Percentiles rank a stretch among this genome's conserved stretches.
Conservation (phyloP, 768 basidiomycete species). For the Dacryopinax primogenitus region DNA sequence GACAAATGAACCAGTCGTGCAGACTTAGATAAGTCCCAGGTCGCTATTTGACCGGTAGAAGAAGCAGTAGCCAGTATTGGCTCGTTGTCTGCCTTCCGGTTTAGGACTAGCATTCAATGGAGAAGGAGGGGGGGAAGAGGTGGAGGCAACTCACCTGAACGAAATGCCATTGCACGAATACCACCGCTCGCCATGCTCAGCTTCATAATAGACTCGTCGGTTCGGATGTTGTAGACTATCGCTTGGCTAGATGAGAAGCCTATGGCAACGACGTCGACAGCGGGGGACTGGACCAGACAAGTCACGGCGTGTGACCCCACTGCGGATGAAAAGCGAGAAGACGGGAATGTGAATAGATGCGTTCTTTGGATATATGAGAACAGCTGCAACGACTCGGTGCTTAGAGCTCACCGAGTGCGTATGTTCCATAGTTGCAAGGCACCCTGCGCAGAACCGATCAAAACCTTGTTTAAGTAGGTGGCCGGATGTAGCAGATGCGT, state of each 20-base stretch:
- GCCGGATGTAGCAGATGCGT: constrained; percentile 78
- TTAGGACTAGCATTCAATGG: not conserved
- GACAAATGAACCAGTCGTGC: constrained; percentile 75
- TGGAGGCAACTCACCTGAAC: constrained; percentile 52
- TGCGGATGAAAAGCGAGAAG: constrained; percentile 39
- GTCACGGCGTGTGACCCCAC: constrained; percentile 45
- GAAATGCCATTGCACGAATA: constrained; percentile 64
- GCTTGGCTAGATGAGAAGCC: constrained; percentile 81
- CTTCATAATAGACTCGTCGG: constrained; percentile 76
- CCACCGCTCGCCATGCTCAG: constrained; percentile 85
- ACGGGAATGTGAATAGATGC: constrained; percentile 67
- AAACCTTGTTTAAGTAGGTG: constrained; percentile 91
- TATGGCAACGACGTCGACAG: constrained; percentile 90
- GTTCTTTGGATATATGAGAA: constrained; percentile 35
- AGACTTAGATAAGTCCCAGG: constrained; percentile 83
- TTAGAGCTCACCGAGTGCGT: constrained; percentile 49
- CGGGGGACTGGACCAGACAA: constrained; percentile 76
- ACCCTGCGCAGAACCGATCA: constrained; percentile 73
- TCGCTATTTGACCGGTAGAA: constrained; percentile 71
- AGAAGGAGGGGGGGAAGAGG: no score
- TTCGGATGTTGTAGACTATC: constrained; percentile 76
- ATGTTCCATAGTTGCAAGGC: constrained; percentile 89
- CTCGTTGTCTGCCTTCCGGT: constrained; percentile 51
- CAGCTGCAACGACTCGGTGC: not conserved
- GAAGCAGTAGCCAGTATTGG: constrained; percentile 81